phyloP scores from a whole-genome alignment of 805 yeast species.

The Wickerhamomyces queroliae region DNA sequence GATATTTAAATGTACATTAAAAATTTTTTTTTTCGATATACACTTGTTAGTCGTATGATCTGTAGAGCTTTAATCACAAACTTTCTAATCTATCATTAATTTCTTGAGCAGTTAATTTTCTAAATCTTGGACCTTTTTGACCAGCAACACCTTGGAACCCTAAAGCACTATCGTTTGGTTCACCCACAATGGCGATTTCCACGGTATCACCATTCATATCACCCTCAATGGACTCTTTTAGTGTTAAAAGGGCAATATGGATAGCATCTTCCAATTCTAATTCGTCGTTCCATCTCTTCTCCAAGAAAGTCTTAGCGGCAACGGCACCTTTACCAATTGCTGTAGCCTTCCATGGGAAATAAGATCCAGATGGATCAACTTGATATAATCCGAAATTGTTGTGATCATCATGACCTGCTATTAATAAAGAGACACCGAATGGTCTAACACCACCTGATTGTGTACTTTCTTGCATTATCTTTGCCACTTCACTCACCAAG shows the following conservation, averaged over 20 bases:
- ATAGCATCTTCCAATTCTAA: constrained; percentile 97
- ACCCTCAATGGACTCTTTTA: constrained; percentile 96
- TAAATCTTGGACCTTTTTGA: constrained; percentile 85
- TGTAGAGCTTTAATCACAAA: too few species aligned
- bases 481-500: constrained; percentile 90
- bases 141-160: constrained; percentile 80
- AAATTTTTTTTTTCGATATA: not conserved
- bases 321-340: constrained; percentile 96
- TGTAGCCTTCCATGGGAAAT: constrained; percentile 99
- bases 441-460: constrained; percentile 99
- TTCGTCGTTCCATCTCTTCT: constrained; percentile 97
- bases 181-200: constrained; percentile 84
- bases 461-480: constrained; percentile 97
- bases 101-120: constrained; percentile 81
- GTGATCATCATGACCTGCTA: constrained; percentile 88
- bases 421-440: constrained; percentile 90
- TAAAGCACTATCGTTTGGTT: constrained; percentile 70
- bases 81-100: constrained; percentile 94
- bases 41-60: too few species aligned
- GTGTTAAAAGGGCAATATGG: constrained; percentile 88
- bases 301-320: constrained; percentile 96
- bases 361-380: constrained; percentile 97
- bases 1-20: not conserved
- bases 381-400: constrained; percentile 80
- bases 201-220: constrained; percentile 96